Conservation (phyloP, 2,329 filamentous ascomycete species). For the Colletotrichum lindemuthianum region DNA sequence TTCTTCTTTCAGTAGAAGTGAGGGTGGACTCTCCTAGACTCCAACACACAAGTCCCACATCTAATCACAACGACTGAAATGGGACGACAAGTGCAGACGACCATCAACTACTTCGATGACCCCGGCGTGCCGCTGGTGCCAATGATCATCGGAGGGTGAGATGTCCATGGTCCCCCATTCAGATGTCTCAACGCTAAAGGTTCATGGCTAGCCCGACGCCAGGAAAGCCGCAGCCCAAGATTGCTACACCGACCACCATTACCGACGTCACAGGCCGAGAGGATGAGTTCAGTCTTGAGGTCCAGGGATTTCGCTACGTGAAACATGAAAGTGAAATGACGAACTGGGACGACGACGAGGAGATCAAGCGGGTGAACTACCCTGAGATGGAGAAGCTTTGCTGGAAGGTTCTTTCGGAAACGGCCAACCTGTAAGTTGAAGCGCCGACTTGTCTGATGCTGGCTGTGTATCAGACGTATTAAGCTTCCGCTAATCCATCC, state of each 20-base stretch:
- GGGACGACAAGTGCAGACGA: slow-evolving; percentile 26
- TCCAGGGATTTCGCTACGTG: slow-evolving; percentile 63
- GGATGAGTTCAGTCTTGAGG: slow-evolving; percentile 69
- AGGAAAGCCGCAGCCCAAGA: slow-evolving; percentile 57
- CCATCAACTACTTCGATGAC: slow-evolving; percentile 34
- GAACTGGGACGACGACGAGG: slow-evolving; percentile 63
- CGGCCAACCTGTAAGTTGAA: slow-evolving; percentile 17
- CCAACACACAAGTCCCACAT: background rate
- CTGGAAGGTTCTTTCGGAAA: slow-evolving; percentile 31
- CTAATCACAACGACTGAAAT: background rate
- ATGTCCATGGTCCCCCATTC: background rate
- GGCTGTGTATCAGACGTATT: background rate
- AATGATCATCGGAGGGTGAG: slow-evolving; percentile 33
- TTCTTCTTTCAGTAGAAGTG: background rate
- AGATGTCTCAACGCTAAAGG: slow-evolving; percentile 1
- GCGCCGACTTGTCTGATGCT: background rate
- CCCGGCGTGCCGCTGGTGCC: slow-evolving; percentile 32
- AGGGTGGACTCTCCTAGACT: background rate
- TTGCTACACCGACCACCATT: slow-evolving; percentile 60
- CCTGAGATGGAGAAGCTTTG: slow-evolving; percentile 36
- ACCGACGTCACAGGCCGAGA: slow-evolving; percentile 71
- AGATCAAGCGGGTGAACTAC: slow-evolving; percentile 54
- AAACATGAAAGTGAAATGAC: slow-evolving; percentile 65
- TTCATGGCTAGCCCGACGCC: slow-evolving; percentile 11
- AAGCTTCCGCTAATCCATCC: background rate